Evolutionary conservation across 2,329 filamentous ascomycete species (phyloP), one percentile per base, ranked within the genome.

Genomic region (Fusarium penzigii): DNA sequence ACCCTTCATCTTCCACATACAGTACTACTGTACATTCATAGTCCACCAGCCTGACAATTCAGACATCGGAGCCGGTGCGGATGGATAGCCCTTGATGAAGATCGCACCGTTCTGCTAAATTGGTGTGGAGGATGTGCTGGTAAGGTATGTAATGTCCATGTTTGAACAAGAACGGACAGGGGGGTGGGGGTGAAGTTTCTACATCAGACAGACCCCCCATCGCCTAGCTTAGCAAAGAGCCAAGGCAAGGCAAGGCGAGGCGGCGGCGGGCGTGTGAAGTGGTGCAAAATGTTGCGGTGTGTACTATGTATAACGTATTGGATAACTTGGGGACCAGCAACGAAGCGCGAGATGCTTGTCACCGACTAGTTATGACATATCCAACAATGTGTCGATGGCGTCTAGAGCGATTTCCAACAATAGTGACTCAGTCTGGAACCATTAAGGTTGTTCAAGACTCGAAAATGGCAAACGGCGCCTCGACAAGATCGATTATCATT

Each of bases 1-100:
- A 38, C 48, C 39, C 49, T 49, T 29, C 57, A 57, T 60, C 51
- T 54, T 47, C 44, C 36, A 46, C 44, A 39, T 52, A 49, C 39
- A 39, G 25, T 8, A 11, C 40, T 14, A 10, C 16, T 11, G 13
- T 14, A 11, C 32, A 61, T 25, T 25, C 7, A 25, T 25, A 25
- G 20, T 25, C 20, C 20, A 25, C 20, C 20, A 25, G 20, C 20
- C 20, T 25, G 20, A 25, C 20, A 25, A 25, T 25, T 25, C 20
- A 25, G 20, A 64, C 58, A 62, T 54, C 51, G 62, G 62, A 57
- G 49, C 58, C 53, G 63, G 58, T 45, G 56, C 51, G 52, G 52
- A 55, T 50, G 51, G 52, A 49, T n/a, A 38, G 45, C 58, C 58
- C 62, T 62, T 63, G 61, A 61, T 52, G 59, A 65, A 65, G 63